Evolutionary conservation across 805 yeast genomes (phyloP).

Genomic region (Candida lessepsii): DNA sequence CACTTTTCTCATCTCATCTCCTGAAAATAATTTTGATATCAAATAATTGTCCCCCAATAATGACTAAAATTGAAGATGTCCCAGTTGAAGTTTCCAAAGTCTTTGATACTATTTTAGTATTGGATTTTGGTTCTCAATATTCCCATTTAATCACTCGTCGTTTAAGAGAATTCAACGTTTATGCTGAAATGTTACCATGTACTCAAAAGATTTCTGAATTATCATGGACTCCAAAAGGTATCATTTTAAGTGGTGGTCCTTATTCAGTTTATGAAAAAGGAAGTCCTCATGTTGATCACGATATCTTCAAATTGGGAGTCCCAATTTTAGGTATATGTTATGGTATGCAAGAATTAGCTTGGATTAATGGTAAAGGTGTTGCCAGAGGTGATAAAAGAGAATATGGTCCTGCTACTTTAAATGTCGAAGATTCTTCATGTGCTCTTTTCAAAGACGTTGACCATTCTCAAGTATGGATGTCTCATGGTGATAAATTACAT

Average conservation of each 20-base stretch:
- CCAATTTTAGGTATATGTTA: constrained; percentile 98
- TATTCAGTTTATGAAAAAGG: constrained; percentile 94
- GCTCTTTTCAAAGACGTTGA: constrained; percentile 85
- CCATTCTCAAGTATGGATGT: constrained; percentile 98
- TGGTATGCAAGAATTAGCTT: constrained; percentile 98
- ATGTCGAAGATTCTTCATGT: constrained; percentile 64
- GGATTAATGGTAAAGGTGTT: constrained; percentile 94
- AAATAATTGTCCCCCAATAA: constrained; percentile 1
- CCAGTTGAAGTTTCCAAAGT: constrained; percentile 73
- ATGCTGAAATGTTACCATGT: constrained; percentile 99
- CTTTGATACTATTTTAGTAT: constrained; percentile 94
- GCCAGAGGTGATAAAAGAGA: constrained; percentile 97
- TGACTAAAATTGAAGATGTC: constrained; percentile 26
- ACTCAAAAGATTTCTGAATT: constrained; percentile 94
- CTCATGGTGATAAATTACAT: constrained; percentile 94
- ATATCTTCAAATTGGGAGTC: constrained; percentile 82
- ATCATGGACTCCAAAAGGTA: constrained; percentile 93
- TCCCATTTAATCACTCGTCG: constrained; percentile 96
- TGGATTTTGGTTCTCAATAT: constrained; percentile 98
- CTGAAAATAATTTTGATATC: constrained; percentile 5
- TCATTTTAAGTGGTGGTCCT: constrained; percentile 95
- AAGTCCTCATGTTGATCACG: constrained; percentile 97
- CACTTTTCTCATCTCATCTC: constrained; percentile 9
- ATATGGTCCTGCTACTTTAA: constrained; percentile 92
- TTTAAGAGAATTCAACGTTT: constrained; percentile 94